A percentile compares a stretch with the other conserved stretches of the same genome.
Evolutionary conservation across 1,284 basidiomycete genomes (phyloP).

Genomic region (Violaceomyces palustris): DNA sequence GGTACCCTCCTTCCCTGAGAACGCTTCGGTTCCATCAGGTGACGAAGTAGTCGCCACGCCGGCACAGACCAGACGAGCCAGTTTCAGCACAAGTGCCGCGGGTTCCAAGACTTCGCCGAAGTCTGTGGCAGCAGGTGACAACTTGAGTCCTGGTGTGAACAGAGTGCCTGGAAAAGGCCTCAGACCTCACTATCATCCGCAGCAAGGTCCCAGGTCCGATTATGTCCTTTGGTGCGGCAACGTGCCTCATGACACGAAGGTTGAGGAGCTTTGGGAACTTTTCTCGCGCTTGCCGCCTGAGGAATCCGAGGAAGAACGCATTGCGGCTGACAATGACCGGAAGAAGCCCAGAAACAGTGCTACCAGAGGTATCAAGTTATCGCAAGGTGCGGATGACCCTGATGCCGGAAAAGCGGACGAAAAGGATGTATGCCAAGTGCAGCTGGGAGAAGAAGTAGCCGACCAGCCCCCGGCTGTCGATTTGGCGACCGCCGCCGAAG

Average conservation of each 20-base stretch:
- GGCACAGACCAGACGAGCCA: not conserved
- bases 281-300: conserved; percentile 57
- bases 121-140: not conserved
- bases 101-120: not conserved
- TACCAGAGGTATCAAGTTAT: not conserved
- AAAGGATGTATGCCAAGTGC: not conserved
- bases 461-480: too few species aligned
- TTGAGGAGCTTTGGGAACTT: conserved; percentile 82
- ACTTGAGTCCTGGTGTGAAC: not conserved
- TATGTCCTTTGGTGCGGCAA: conserved; percentile 97
- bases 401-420: too few species aligned
- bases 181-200: conserved; percentile 26
- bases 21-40: not conserved
- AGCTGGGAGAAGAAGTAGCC: not conserved
- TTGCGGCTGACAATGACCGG: not conserved
- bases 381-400: not conserved
- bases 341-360: not conserved
- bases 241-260: conserved; percentile 71
- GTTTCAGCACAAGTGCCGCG: not conserved
- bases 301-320: conserved; percentile 3
- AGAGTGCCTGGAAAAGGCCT: conserved; percentile 14
- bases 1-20: not conserved
- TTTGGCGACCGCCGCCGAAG: conserved; percentile 5
- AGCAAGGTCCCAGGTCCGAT: conserved; percentile 64
- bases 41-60: not conserved